A percentile compares a stretch with the other conserved stretches of the same genome.
These are phyloP conservation scores for Zychaea mexicana DNA, from an alignment of 371 early-diverging fungal genomes.

Conservation along the genomic window DNA sequence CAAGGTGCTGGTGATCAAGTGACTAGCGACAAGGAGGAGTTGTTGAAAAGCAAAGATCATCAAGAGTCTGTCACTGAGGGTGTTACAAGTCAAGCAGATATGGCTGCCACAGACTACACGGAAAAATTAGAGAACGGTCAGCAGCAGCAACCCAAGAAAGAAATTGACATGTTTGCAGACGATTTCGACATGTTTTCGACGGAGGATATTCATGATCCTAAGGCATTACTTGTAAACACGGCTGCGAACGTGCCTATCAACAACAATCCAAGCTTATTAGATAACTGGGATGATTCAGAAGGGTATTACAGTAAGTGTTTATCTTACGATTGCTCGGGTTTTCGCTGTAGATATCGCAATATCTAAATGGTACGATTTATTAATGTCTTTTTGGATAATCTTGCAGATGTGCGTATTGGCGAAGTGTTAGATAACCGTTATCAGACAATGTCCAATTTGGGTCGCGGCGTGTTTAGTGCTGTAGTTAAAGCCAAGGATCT, in stretches of 20 bases:
- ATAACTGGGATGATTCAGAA: constrained; percentile 95
- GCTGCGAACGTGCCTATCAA: constrained; percentile 27
- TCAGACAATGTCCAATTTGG: constrained; percentile 80
- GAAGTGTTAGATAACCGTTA: constrained; percentile 89
- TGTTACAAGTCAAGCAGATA: constrained; percentile 50
- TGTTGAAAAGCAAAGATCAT: constrained; percentile 58
- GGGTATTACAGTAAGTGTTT: constrained; percentile 89
- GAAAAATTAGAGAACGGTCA: constrained; percentile 34
- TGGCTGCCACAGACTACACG: constrained; percentile 66
- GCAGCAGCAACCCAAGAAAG: constrained; percentile 24
- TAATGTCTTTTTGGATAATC: neutral
- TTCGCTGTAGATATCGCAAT: too few relatives aligned
- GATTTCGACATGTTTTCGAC: constrained; percentile 58
- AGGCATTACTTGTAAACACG: constrained; percentile 23
- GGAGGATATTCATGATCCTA: constrained; percentile 24
- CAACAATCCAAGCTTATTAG: constrained; percentile 64
- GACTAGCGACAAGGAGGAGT: constrained; percentile 48
- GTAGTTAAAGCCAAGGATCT: constrained; percentile 88
- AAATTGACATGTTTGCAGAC: constrained; percentile 82
- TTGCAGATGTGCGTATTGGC: constrained; percentile 77
- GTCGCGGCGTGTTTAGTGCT: constrained; percentile 93
- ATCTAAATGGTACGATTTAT: neutral
- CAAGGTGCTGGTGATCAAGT: constrained; percentile 16
- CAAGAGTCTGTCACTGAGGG: constrained; percentile 36
- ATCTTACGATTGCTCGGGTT: too few relatives aligned